phyloP scores from a whole-genome alignment of 257 asterid genomes.

The Prunella vulgaris region DNA sequence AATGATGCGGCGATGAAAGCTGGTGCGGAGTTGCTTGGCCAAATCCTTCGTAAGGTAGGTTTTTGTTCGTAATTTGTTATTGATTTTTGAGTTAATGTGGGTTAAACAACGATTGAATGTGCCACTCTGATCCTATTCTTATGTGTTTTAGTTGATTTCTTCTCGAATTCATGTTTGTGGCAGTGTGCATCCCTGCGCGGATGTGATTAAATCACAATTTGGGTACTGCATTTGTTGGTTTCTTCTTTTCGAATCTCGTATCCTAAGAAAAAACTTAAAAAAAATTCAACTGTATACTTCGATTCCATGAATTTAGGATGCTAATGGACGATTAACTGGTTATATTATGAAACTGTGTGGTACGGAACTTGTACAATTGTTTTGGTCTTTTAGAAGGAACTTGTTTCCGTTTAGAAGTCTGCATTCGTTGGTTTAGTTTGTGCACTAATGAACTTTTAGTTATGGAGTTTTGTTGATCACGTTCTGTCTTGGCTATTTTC shows the following conservation, averaged over 20 bases:
- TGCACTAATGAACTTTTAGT: background rate
- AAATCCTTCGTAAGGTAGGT: slow-evolving; percentile 32
- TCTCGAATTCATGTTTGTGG: background rate
- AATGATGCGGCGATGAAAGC: slow-evolving; percentile 30
- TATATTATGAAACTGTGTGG: background rate
- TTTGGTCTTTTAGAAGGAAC: background rate
- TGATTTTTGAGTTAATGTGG: background rate
- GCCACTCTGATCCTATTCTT: background rate
- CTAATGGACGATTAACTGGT: background rate
- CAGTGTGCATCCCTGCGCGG: background rate
- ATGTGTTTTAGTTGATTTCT: background rate
- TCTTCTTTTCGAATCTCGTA: background rate
- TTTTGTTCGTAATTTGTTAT: background rate
- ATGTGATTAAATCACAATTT: background rate
- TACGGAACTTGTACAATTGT: background rate
- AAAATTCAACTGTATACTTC: background rate
- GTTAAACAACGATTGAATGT: background rate
- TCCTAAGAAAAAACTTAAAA: background rate
- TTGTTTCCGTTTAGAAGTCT: background rate
- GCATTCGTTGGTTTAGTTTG: background rate
- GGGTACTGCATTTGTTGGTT: background rate
- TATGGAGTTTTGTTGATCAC: background rate
- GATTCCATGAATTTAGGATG: background rate
- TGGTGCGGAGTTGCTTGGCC: slow-evolving; percentile 33
- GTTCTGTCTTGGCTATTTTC: background rate